Percentiles rank a stretch among this genome's conserved stretches.
phyloP scores from a whole-genome alignment of 139 green algal genomes.

The Closterium sp. region DNA sequence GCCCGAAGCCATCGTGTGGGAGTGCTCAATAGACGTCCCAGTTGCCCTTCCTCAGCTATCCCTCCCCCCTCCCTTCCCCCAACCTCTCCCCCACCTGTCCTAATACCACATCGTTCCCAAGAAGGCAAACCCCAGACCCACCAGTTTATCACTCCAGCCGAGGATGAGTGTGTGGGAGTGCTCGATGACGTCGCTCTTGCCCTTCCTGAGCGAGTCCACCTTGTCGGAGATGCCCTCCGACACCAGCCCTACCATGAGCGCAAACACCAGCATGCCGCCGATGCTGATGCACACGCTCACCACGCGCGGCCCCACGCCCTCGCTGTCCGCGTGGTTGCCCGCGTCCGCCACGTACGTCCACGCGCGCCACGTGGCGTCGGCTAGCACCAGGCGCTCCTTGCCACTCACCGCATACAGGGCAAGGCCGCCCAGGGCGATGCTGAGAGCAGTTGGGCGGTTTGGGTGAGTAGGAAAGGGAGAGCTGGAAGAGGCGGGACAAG shows the following conservation, averaged over 20 bases:
- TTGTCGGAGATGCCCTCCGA: constrained; percentile 57
- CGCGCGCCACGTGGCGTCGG: constrained; percentile 24
- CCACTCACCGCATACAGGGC: constrained; percentile 54
- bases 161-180: constrained; percentile 61
- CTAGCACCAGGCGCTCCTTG: constrained; percentile 20
- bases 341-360: constrained; percentile 51
- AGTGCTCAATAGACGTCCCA: constrained; percentile 59
- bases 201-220: constrained; percentile 61
- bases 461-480: neutral
- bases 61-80: no score
- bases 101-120: constrained; percentile 57
- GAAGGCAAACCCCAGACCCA: no score
- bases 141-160: constrained; percentile 62
- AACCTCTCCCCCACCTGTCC: constrained; percentile 61
- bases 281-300: constrained; percentile 53
- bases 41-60: constrained; percentile 55
- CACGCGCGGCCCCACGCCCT: constrained; percentile 39
- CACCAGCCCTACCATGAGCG: constrained; percentile 63
- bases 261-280: constrained; percentile 63
- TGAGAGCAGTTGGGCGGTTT: neutral
- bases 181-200: constrained; percentile 61
- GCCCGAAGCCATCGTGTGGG: constrained; percentile 61
- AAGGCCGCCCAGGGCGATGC: constrained; percentile 53
- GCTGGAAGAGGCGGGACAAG: neutral
- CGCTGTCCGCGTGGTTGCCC: constrained; percentile 34